Conservation (phyloP, 2,329 filamentous ascomycete genomes). For the Harringtonia lauricola region DNA sequence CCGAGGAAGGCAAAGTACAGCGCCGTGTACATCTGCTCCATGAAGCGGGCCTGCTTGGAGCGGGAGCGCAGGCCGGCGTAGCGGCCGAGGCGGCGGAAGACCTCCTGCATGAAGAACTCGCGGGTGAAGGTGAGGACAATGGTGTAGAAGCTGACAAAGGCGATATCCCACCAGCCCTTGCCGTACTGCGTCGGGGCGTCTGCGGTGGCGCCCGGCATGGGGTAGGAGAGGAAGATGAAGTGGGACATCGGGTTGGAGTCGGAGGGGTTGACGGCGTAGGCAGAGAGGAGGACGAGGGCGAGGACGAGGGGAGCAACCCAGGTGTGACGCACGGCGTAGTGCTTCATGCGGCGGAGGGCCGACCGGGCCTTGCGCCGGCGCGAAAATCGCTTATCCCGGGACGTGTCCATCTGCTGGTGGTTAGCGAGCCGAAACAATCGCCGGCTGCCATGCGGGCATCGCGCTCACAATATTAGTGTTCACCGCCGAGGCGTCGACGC, state of each 20-base stretch:
- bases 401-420: constrained; percentile 5
- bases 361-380: constrained; percentile 46
- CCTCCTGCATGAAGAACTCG: constrained; percentile 89
- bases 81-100: constrained; percentile 67
- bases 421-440: no score
- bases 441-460: no score
- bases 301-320: constrained; percentile 59
- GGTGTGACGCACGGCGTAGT: constrained; percentile 44
- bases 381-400: constrained; percentile 30
- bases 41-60: constrained; percentile 79
- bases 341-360: constrained; percentile 40
- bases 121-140: constrained; percentile 85
- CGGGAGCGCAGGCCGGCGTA: constrained; percentile 57
- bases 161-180: constrained; percentile 78
- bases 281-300: constrained; percentile 47
- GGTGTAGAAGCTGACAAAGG: constrained; percentile 82
- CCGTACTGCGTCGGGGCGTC: constrained; percentile 58
- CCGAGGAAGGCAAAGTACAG: constrained; percentile 80
- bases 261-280: constrained; percentile 67
- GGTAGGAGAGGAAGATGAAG: constrained; percentile 87
- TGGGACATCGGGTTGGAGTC: constrained; percentile 67
- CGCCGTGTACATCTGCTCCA: constrained; percentile 93
- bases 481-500: constrained; percentile 3
- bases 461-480: constrained; percentile 9
- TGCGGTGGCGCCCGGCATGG: constrained; percentile 39